These are phyloP conservation scores for Thermomucor indicae-seudaticae DNA, from an alignment of 371 early-diverging fungal species.

Conservation along the genomic window DNA sequence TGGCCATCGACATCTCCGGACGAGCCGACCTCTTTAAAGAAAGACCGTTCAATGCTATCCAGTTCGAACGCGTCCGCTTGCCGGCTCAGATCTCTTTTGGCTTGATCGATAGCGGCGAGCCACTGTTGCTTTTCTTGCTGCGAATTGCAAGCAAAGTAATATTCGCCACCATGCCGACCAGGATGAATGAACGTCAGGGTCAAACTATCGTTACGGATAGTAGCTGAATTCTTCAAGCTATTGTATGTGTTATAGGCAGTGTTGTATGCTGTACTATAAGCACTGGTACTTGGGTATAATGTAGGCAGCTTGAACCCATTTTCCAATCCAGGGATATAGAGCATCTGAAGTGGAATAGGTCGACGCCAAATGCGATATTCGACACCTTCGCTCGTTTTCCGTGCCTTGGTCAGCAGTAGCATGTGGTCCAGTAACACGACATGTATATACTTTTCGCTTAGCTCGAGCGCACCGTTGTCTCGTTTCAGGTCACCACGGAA, in stretches of 20 bases:
- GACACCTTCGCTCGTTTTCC: conserved; percentile 26
- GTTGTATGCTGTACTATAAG: too few species aligned
- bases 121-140: conserved; percentile 68
- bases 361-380: conserved; percentile 52
- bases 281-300: conserved; percentile 1
- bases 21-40: conserved; percentile 1
- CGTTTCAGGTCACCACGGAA: conserved; percentile 71
- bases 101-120: conserved; percentile 70
- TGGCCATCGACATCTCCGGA: not conserved
- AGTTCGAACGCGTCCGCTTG: conserved; percentile 55
- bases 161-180: conserved; percentile 15
- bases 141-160: conserved; percentile 4
- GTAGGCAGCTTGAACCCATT: conserved; percentile 8
- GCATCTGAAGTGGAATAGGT: conserved; percentile 55
- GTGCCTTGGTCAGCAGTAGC: conserved; percentile 67
- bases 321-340: conserved; percentile 12
- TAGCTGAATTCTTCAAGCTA: not conserved
- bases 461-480: conserved; percentile 51
- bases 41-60: conserved; percentile 12
- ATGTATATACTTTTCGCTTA: conserved; percentile 51
- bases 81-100: conserved; percentile 29
- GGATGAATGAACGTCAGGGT: conserved; percentile 12
- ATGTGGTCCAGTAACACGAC: conserved; percentile 82
- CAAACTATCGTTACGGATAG: conserved; percentile 2
- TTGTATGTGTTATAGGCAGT: not conserved